phyloP scores from a whole-genome alignment of 169 alveolate genomes.

The Cryptosporidium muris region DNA sequence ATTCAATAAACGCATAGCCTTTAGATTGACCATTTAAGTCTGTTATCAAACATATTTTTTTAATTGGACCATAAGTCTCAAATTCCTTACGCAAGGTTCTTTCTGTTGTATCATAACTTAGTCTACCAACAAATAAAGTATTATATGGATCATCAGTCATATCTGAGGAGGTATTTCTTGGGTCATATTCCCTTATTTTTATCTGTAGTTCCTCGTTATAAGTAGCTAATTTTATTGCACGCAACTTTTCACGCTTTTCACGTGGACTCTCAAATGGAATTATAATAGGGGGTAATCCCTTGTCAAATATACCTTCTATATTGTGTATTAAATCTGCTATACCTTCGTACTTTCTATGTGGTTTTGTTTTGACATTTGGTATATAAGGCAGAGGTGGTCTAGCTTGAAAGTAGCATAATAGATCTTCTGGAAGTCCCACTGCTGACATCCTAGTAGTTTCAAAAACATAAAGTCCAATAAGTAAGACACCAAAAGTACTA shows the following conservation, averaged over 20 bases:
- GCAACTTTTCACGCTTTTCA: not conserved
- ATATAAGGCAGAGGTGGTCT: constrained; percentile 60
- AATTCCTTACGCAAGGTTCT: constrained; percentile 79
- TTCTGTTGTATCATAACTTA: constrained; percentile 82
- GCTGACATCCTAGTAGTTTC: constrained; percentile 31
- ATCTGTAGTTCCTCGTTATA: constrained; percentile 9
- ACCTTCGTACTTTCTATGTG: constrained; percentile 37
- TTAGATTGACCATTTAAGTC: constrained; percentile 82
- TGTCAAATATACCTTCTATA: constrained; percentile 49
- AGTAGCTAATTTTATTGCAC: not conserved
- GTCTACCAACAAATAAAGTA: constrained; percentile 83
- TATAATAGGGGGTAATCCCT: constrained; percentile 12
- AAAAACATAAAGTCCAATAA: not conserved
- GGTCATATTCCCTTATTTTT: constrained; percentile 10
- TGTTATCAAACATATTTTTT: constrained; percentile 76
- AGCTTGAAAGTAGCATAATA: constrained; percentile 50
- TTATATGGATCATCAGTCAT: constrained; percentile 80
- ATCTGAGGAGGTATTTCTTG: not conserved
- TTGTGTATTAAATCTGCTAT: constrained; percentile 13
- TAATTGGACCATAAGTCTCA: constrained; percentile 83
- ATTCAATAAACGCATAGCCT: constrained; percentile 89
- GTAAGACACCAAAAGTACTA: not conserved
- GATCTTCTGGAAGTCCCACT: constrained; percentile 36
- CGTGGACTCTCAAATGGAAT: constrained; percentile 18
- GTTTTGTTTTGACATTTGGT: constrained; percentile 30